Conservation (phyloP, 306 rosid genomes). For the apple (Malus domestica) region DNA sequence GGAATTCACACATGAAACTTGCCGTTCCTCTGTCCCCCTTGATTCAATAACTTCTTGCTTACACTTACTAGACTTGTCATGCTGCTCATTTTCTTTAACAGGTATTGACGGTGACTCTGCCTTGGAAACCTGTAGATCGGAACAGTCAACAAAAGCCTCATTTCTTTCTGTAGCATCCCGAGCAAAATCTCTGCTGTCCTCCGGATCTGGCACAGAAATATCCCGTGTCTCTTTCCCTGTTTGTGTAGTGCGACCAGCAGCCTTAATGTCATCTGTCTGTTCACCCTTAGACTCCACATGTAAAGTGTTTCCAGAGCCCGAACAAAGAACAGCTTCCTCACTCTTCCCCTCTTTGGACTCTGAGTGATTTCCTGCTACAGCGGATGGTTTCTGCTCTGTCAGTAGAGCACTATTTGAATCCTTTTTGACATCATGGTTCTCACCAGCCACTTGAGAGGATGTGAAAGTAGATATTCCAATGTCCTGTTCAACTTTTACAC, state of each 20-base stretch:
- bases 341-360: slow-evolving; percentile 19
- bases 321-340: slow-evolving; percentile 13
- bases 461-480: slow-evolving; percentile 41
- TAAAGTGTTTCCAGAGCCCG: slow-evolving; percentile 18
- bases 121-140: slow-evolving; percentile 1
- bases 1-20: slow-evolving; percentile 21
- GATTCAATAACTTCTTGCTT: slow-evolving; percentile 23
- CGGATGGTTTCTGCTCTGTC: slow-evolving; percentile 18
- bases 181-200: slow-evolving; percentile 7
- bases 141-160: slow-evolving; percentile 6
- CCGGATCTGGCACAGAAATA: not conserved
- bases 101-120: slow-evolving; percentile 7
- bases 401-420: slow-evolving; percentile 6
- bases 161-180: slow-evolving; percentile 17
- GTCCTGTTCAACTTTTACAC: slow-evolving; percentile 39
- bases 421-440: slow-evolving; percentile 18
- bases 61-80: slow-evolving; percentile 13
- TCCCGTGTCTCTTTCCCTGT: slow-evolving; percentile 14
- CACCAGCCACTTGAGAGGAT: slow-evolving; percentile 35
- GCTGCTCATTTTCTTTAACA: slow-evolving; percentile 19
- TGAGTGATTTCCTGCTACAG: not conserved
- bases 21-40: slow-evolving; percentile 27
- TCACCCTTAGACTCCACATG: slow-evolving; percentile 18
- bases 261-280: slow-evolving; percentile 17
- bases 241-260: slow-evolving; percentile 7